Evolutionary conservation across 345 rosid genomes (phyloP).

Genomic region (Camelina sativa): DNA sequence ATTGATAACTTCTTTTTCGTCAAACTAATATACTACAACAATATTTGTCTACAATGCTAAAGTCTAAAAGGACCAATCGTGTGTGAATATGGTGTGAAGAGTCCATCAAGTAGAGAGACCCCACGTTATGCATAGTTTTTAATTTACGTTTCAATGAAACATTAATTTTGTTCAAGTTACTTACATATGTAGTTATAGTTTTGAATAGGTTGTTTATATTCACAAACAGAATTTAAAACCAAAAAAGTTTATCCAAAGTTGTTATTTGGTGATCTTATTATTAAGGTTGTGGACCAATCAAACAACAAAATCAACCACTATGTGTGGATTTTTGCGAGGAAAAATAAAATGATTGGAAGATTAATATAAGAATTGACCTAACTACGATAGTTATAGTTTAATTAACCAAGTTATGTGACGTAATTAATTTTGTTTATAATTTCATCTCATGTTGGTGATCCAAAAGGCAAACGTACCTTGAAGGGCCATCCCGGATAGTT

Average conservation of each 20-base stretch:
- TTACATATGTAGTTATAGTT: neutral
- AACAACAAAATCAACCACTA: constrained; percentile 28
- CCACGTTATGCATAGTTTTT: constrained; percentile 6
- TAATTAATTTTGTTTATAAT: neutral
- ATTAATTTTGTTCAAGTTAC: neutral
- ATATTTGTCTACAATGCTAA: neutral
- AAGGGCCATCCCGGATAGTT: constrained; percentile 17
- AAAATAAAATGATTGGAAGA: constrained; percentile 2
- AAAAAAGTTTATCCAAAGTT: neutral
- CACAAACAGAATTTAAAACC: neutral
- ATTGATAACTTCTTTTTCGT: neutral
- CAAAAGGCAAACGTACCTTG: constrained; percentile 31
- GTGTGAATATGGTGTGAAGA: constrained; percentile 38
- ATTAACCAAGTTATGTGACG: constrained; percentile 16
- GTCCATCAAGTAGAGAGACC: constrained; percentile 34
- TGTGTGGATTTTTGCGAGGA: neutral
- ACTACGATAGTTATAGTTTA: constrained; percentile 27
- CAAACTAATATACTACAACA: constrained; percentile 22
- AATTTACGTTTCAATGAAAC: neutral
- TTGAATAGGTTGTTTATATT: neutral
- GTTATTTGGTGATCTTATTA: constrained; percentile 19
- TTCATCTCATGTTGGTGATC: constrained; percentile 9
- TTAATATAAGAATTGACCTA: constrained; percentile 37
- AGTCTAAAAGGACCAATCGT: constrained; percentile 20
- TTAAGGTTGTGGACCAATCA: constrained; percentile 23